phyloP scores from a whole-genome alignment of 148 eudicot species.

The Suaeda aralocaspica region DNA sequence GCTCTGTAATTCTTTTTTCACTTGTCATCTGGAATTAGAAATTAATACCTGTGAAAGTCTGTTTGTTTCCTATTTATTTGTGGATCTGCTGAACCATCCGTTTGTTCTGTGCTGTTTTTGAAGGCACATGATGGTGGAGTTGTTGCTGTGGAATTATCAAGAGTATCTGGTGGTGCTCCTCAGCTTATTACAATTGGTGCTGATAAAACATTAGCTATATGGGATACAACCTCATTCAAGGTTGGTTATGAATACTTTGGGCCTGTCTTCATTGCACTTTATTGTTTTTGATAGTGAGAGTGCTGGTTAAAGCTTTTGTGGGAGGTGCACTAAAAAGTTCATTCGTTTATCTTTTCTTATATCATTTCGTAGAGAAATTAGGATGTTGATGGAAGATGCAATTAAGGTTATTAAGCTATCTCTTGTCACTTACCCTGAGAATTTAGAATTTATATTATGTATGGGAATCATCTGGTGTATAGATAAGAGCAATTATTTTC shows the following conservation, averaged over 20 bases:
- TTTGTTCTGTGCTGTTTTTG: conserved; percentile 7
- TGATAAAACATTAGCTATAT: conserved; percentile 89
- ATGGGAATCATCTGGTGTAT: not conserved
- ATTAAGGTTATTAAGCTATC: no score
- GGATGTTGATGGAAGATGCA: not conserved
- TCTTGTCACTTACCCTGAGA: not conserved
- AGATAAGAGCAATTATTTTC: not conserved
- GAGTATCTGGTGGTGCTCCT: conserved; percentile 91
- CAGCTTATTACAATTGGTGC: conserved; percentile 94
- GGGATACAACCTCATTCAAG: conserved; percentile 94
- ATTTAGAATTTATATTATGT: not conserved
- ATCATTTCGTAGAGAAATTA: not conserved
- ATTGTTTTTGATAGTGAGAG: not conserved
- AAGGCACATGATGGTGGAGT: conserved; percentile 99
- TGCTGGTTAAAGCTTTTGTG: not conserved
- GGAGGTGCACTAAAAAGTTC: not conserved
- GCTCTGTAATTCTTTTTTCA: not conserved
- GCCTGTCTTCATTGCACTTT: not conserved
- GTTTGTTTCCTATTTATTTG: not conserved
- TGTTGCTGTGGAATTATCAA: conserved; percentile 85
- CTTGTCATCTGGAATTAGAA: not conserved
- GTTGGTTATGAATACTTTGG: conserved; percentile 34
- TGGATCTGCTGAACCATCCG: conserved; percentile 9
- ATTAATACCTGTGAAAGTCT: conserved; percentile 1
- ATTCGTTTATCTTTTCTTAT: no score